Evolutionary conservation across 768 basidiomycete genomes (phyloP), one percentile per base, ranked within the genome.

Genomic region (Galerina marginata): DNA sequence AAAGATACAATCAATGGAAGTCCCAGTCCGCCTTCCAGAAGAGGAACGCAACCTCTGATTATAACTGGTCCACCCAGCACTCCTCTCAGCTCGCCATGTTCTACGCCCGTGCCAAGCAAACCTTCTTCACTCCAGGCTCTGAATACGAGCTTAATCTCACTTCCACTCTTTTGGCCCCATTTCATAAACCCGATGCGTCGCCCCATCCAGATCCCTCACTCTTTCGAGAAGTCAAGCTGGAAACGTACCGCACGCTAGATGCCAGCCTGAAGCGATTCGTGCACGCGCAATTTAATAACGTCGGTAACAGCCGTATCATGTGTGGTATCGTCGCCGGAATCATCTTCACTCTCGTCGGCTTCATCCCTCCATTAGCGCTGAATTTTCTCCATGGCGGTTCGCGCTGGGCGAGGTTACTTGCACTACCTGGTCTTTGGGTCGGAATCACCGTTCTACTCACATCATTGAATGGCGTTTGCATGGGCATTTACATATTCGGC

Each of bases 401-500:
- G 44, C 82, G 88, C 7, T 85, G 88, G 84, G 73, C 81, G 14
- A 83, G 90, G 15, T 67, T 91, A 23, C 60, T 76, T 2, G 86
- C 89, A 0, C 70, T 91, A 0, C 89, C 89, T 0, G 89, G 89
- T 0, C 68, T 91, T 51, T 92, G 88, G 88, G 67, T 91, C 7
- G 91, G 91, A 16, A 67, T 91, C 16, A 83, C 84, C 2, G 72
- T 90, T 14, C 65, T 90, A 14, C 60, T 91, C 4, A 80, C 86
- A 3, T 87, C 88, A 51, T 64, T 91, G 38, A 82, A 91, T 61
- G 91, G 91, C 4, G 85, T 92, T 10, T 93, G 91, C 69, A 69
- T 92, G 56, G 90, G 90, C 69, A 84, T 93, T 5, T 93, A 92
- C 69, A 69, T 92, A 33, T 91, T 92, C 66, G 91, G 91, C 7